phyloP scores from a whole-genome alignment of 1,284 basidiomycete genomes.

The Gymnopus androsaceus region DNA sequence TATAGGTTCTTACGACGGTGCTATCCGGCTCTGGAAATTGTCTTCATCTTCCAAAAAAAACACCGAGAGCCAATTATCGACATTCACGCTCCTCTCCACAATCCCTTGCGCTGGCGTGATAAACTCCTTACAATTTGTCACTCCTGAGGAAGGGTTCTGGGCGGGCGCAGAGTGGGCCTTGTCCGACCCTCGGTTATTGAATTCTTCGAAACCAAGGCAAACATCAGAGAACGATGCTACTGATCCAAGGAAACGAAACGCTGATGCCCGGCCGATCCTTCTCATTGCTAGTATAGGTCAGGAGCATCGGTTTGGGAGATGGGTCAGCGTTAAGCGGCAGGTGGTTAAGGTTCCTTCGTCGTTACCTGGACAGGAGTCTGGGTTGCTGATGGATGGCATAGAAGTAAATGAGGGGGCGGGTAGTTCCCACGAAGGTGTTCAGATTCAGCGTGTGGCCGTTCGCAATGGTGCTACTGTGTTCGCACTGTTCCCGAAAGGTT shows the following conservation, averaged over 20 bases:
- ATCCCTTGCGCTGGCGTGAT: slow-evolving; percentile 78
- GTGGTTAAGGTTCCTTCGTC: not conserved
- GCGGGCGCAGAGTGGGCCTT: slow-evolving; percentile 45
- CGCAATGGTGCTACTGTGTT: slow-evolving; percentile 5
- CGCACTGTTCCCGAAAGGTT: slow-evolving; percentile 1
- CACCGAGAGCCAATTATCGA: slow-evolving; percentile 53
- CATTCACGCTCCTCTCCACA: slow-evolving; percentile 68
- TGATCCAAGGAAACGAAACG: slow-evolving; percentile 5
- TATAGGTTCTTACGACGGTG: slow-evolving; percentile 89
- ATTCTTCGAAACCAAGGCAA: slow-evolving; percentile 1
- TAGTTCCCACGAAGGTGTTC: not conserved
- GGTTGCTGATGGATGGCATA: not conserved
- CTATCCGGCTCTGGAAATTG: slow-evolving; percentile 88
- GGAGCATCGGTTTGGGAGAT: slow-evolving; percentile 88
- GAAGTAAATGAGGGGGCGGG: not conserved
- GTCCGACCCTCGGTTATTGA: not conserved
- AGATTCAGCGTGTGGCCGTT: not conserved
- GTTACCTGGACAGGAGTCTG: not conserved
- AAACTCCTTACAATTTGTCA: slow-evolving; percentile 86
- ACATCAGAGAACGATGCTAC: not conserved
- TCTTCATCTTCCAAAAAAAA: slow-evolving; percentile 36
- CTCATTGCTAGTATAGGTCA: slow-evolving; percentile 83
- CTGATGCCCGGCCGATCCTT: slow-evolving; percentile 48
- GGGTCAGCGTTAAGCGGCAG: slow-evolving; percentile 67
- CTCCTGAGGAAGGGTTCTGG: slow-evolving; percentile 56